Base-by-base conservation (phyloP, 805 yeast genomes). In the Peterozyma toletana region DNA sequence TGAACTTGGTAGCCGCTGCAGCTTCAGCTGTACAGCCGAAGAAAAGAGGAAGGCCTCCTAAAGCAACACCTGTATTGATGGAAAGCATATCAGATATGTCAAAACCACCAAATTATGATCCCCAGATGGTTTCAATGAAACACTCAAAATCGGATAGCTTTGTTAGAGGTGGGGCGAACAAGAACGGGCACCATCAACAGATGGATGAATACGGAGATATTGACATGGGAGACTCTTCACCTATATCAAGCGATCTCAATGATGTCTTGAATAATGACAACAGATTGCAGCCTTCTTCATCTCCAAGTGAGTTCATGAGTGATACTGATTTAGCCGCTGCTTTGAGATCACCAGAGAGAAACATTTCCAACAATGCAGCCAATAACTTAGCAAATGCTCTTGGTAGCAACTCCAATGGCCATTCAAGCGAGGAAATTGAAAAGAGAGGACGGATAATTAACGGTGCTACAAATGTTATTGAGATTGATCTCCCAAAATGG, bases 291-390 rank as follows among this genome's bases (percentile, higher is more conserved):
- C 44, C 44, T 6, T 58, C 71, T 3, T 73, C 80, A 7, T 73
- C 80, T 2, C 75, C 77, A 3, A 67, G 75, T 45, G 82, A 75
- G 36, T 74, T 75, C 49, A 63, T 73, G 67, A 73, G 79, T 11
- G 82, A 77, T 48, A 62, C 69, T 2, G 80, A 73, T 50, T 52
- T 73, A 31, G 77, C 69, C 11, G 66, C 68, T 39, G 77, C 74
- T 0, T 49, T 62, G 48, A 62, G 58, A 30, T 43, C 48, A 16
- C 51, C 46, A 13, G 50, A 42, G 27, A 21, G 27, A 21, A 31
- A 31, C 15, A 11, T 14, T 13, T 31, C 15, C 14, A 31, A 31
- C 34, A 31, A 31, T 31, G 34, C 34, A 13, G 15, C 14, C 13
- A 31, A 31, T 9, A 31, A 31, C 10, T 14, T 31, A 13, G 34